phyloP scores from a whole-genome alignment of 2,329 filamentous ascomycete genomes.

The Stemphylium vesicarium region DNA sequence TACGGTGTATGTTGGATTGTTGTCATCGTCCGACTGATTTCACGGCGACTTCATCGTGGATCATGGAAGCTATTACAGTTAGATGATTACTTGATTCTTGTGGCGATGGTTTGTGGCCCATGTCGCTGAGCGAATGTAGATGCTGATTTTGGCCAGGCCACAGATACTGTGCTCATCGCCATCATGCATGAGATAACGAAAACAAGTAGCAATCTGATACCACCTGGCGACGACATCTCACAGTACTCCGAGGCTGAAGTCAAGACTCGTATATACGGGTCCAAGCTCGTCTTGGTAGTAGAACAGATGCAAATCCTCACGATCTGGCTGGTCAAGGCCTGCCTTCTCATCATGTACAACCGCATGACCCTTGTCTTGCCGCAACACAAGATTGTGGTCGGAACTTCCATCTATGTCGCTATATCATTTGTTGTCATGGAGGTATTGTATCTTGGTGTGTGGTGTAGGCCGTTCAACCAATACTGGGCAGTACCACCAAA shows the following conservation, averaged over 20 bases:
- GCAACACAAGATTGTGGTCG: conserved; percentile 47
- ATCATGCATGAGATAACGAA: conserved; percentile 41
- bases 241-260: conserved; percentile 47
- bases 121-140: neutral
- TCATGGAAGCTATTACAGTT: conserved; percentile 42
- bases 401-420: conserved; percentile 54
- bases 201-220: conserved; percentile 46
- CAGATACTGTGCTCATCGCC: conserved; percentile 43
- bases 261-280: conserved; percentile 56
- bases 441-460: conserved; percentile 59
- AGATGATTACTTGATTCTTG: conserved; percentile 46
- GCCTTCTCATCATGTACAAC: conserved; percentile 61
- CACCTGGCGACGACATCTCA: conserved; percentile 40
- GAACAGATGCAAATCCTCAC: conserved; percentile 61
- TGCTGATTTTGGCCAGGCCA: conserved; percentile 28
- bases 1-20: conserved; percentile 45
- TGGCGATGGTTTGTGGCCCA: conserved; percentile 40
- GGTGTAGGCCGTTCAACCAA: conserved; percentile 60
- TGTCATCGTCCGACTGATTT: conserved; percentile 36
- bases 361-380: conserved; percentile 52
- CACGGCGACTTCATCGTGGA: conserved; percentile 38
- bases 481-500: conserved; percentile 60
- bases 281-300: conserved; percentile 61
- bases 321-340: conserved; percentile 61
- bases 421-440: conserved; percentile 56